Evolutionary conservation across 805 yeast species (phyloP).

Genomic region (Priceomyces fermenticarens): DNA sequence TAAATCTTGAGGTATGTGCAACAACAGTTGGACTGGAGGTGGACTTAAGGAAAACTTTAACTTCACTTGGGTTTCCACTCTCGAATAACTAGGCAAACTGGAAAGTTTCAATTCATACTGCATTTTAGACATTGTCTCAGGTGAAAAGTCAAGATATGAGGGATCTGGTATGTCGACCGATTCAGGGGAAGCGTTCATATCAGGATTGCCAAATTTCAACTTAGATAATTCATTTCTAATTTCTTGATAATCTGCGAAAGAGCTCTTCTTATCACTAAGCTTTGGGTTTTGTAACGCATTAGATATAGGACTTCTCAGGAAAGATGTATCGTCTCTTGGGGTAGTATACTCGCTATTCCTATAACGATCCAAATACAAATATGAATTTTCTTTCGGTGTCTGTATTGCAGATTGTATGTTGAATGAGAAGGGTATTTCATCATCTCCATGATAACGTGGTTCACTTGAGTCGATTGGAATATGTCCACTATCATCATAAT

Average conservation of each 20-base stretch:
- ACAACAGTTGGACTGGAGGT: conserved; percentile 66
- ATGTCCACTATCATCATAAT: conserved; percentile 8
- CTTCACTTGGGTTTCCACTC: conserved; percentile 96
- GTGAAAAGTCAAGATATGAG: conserved; percentile 36
- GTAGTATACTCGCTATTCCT: conserved; percentile 13
- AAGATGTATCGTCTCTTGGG: conserved; percentile 11
- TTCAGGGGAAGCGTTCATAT: conserved; percentile 35
- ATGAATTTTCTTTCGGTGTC: conserved; percentile 1
- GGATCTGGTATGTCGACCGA: conserved; percentile 29
- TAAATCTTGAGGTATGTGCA: conserved; percentile 84
- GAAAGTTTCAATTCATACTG: conserved; percentile 52
- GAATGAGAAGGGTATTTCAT: background rate
- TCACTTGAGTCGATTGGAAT: conserved; percentile 7
- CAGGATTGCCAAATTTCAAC: conserved; percentile 50
- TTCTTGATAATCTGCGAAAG: conserved; percentile 23
- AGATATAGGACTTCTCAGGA: conserved; percentile 5
- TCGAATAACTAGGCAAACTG: conserved; percentile 73
- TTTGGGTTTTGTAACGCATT: conserved; percentile 1
- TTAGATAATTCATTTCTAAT: conserved; percentile 50
- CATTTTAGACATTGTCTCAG: conserved; percentile 30
- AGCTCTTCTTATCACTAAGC: background rate
- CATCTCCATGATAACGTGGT: conserved; percentile 4
- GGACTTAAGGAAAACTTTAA: conserved; percentile 67
- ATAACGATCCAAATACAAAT: background rate
- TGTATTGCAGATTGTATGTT: background rate